These are phyloP conservation scores for Fistulina hepatica DNA, from an alignment of 1,284 basidiomycete genomes.

Conservation along the genomic window DNA sequence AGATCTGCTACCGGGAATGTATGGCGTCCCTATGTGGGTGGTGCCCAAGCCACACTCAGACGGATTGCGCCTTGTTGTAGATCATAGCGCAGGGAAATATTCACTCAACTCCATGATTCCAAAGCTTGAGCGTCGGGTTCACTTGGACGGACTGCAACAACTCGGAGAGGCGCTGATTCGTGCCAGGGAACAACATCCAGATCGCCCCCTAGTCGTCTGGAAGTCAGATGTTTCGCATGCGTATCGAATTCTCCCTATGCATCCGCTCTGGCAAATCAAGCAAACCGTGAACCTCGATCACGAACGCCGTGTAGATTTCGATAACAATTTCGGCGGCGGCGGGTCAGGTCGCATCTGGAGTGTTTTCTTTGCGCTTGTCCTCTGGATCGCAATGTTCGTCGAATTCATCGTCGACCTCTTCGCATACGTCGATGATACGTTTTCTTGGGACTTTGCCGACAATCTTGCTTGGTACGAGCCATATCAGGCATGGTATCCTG, in stretches of 20 bases:
- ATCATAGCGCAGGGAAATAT: constrained; percentile 24
- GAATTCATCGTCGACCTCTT: constrained; percentile 9
- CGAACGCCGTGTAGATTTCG: constrained; percentile 9
- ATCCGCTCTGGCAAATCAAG: constrained; percentile 23
- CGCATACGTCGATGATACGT: constrained; percentile 23
- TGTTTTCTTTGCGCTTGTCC: constrained; percentile 16
- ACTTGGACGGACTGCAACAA: constrained; percentile 16
- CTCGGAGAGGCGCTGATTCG: constrained; percentile 12
- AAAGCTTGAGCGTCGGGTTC: constrained; percentile 11
- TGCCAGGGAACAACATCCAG: too few species aligned
- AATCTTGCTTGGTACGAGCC: constrained; percentile 18
- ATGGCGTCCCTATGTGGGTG: constrained; percentile 23
- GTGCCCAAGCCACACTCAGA: constrained; percentile 25
- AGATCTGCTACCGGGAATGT: constrained; percentile 30
- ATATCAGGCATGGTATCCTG: constrained; percentile 18
- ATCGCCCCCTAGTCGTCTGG: constrained; percentile 15
- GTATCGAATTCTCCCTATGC: constrained; percentile 23
- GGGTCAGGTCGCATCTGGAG: constrained; percentile 15
- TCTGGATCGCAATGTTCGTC: constrained; percentile 20
- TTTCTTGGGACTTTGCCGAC: constrained; percentile 6
- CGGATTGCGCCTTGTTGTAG: constrained; percentile 24
- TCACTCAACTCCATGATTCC: constrained; percentile 25
- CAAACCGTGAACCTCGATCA: constrained; percentile 17
- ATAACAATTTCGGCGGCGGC: constrained; percentile 17
- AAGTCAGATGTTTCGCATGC: constrained; percentile 25